Conservation (phyloP, 306 rosid genomes). For the Vigna radiata region DNA sequence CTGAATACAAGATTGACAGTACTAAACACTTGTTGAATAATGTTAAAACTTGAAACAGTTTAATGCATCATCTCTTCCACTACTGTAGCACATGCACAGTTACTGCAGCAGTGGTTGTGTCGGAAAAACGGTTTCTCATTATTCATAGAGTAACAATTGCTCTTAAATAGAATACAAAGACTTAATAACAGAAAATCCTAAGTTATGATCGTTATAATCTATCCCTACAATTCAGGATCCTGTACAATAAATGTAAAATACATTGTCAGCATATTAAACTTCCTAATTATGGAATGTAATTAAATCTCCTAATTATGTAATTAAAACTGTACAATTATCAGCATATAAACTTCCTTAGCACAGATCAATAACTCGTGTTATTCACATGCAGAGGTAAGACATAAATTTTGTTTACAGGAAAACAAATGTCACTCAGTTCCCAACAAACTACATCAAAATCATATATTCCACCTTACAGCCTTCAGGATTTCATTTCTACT, state of each 20-base stretch:
- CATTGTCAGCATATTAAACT: too few species aligned
- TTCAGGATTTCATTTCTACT: slow-evolving; percentile 8
- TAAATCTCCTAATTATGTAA: too few species aligned
- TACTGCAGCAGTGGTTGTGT: neutral
- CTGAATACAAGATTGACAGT: neutral
- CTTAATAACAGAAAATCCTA: too few species aligned
- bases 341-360: neutral
- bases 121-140: too few species aligned
- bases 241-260: too few species aligned
- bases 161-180: too few species aligned
- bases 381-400: neutral
- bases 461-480: neutral
- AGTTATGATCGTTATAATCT: too few species aligned
- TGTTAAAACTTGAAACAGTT: slow-evolving; percentile 24
- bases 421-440: slow-evolving; percentile 1
- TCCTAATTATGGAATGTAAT: too few species aligned
- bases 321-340: too few species aligned
- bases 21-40: slow-evolving; percentile 20
- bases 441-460: slow-evolving; percentile 21
- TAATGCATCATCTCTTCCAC: neutral
- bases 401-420: neutral
- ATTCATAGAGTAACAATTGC: too few species aligned
- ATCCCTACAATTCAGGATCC: too few species aligned
- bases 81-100: neutral
- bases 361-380: neutral